Conservation (phyloP, 768 basidiomycete species). For the Lactarius trivialis region DNA sequence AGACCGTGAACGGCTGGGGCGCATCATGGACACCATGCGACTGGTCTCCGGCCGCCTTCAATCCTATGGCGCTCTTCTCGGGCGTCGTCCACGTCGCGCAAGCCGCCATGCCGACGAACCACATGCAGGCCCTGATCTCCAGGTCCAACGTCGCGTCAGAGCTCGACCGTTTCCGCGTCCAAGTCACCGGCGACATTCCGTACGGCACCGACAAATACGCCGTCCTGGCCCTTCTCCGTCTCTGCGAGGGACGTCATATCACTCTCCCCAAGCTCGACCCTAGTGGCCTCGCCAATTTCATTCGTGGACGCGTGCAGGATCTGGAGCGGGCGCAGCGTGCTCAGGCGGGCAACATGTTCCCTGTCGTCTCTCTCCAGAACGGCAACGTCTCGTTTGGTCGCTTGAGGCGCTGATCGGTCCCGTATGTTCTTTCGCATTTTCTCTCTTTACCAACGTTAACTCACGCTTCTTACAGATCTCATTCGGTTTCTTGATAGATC, state of each 20-base stretch:
- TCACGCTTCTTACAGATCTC: not conserved
- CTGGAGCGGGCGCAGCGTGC: not conserved
- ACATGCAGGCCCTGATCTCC: not conserved
- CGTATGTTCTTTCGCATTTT: not conserved
- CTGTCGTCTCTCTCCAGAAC: not conserved
- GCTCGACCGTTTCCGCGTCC: not conserved
- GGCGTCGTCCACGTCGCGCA: slow-evolving; percentile 1
- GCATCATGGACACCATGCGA: slow-evolving; percentile 1
- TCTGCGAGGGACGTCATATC: not conserved
- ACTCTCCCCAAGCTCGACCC: not conserved
- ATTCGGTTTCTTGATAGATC: not conserved
- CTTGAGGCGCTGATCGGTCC: not conserved
- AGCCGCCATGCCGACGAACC: not conserved
- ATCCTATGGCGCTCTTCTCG: not conserved
- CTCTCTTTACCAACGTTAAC: not conserved
- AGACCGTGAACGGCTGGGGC: slow-evolving; percentile 11
- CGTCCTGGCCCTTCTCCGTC: slow-evolving; percentile 7
- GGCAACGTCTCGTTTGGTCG: not conserved
- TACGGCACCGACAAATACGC: slow-evolving; percentile 1
- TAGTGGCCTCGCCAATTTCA: not conserved
- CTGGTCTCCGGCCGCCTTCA: not conserved
- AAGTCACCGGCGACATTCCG: not conserved
- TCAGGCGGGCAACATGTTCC: not conserved
- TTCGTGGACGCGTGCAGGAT: not conserved
- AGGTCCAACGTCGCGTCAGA: slow-evolving; percentile 7